Evolutionary conservation across 352 stramenopile genomes (phyloP), one percentile per base, ranked within the genome.

Genomic region (Phytophthora capsici): DNA sequence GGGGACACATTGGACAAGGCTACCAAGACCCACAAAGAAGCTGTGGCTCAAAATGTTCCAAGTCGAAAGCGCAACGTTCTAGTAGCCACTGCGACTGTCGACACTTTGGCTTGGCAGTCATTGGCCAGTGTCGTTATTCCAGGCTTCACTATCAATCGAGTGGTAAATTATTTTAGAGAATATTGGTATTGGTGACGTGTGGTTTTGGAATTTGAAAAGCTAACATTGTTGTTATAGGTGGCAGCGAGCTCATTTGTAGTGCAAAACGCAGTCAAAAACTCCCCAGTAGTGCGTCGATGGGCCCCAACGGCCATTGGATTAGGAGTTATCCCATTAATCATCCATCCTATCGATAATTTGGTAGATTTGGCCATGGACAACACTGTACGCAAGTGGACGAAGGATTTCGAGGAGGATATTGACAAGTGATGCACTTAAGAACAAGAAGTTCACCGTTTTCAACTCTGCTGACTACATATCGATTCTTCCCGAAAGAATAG

Each of bases 31-130:
- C 36, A 75, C 25, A 53, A 52, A 13, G 64, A 67, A 19, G 80
- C 80, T 17, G 25, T 67, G 13, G 67, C 57, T 19, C 41, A 75
- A 23, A 45, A 57, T 7, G 60, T 72, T 13, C 71, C 72, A 0
- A 38, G 30, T 2, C 47, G 63, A 22, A 82, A 81, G 49, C 74
- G 69, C 61, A 72, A 61, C 7, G 70, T 61, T 12, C 52, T 77
- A 37, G 56, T 81, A 8, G 73, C 61, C 16, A 75, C 69, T 44
- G 78, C 80, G 4, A 68, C 76, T 2, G 28, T 86, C n/a, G 88
- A 94, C 51, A 93, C 87, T 49, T 68, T 97, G 37, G 40, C 89
- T n/a, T 97, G 89, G 89, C 89, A 97, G 66, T 84, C 72, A 13
- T 50, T 88, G 77, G 88, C 89, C 23, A 94, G 83, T 45, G 89